Evolutionary conservation across 345 rosid species (phyloP), one percentile per base, ranked within the genome.

Genomic region (Lepidium sativum): DNA sequence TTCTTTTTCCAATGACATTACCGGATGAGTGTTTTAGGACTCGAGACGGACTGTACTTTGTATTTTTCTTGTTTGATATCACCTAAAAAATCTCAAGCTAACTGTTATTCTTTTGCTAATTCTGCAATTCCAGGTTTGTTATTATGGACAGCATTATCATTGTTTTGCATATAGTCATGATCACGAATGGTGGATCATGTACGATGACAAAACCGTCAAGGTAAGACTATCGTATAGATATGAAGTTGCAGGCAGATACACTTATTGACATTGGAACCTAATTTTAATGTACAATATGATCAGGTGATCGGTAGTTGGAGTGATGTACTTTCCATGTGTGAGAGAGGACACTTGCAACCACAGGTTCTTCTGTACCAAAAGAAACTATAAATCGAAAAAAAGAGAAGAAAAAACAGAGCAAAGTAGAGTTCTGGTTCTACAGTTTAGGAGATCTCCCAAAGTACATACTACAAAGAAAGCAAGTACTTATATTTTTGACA

Each of bases 141-240:
- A 92, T 71, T 89, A 89, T 50, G 98, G 98, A 63, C 98, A 87
- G 62, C 98, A 92, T 76, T 92, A 92, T 78, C 91, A 89, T 76
- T 92, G 97, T 76, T 92, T 92, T 45, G 92, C 97, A 52, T 84
- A 87, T 67, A 83, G 85, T 76, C 86, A 76, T 63, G 90, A 86
- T 11, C 81, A 74, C 31, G 80, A 71, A 21, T 75, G 53, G 17
- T 92, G 98, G 98, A 79, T 89, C 54, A 92, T 89, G 98, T 92
- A 87, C 56, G 96, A 92, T 75, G 98, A 92, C 80, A 81, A 85
- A 76, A 89, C 85, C 40, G 97, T 92, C 9, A 92, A 87, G 88
- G 98, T 87, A 75, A 66, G 64, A 53, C 27, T 65, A 18, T 17
- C 59, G 0, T 25, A 33, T 68, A 14, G 18, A 15, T 33, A 48